phyloP scores from a whole-genome alignment of 2,329 filamentous ascomycete species.

The Trichothecium roseum region DNA sequence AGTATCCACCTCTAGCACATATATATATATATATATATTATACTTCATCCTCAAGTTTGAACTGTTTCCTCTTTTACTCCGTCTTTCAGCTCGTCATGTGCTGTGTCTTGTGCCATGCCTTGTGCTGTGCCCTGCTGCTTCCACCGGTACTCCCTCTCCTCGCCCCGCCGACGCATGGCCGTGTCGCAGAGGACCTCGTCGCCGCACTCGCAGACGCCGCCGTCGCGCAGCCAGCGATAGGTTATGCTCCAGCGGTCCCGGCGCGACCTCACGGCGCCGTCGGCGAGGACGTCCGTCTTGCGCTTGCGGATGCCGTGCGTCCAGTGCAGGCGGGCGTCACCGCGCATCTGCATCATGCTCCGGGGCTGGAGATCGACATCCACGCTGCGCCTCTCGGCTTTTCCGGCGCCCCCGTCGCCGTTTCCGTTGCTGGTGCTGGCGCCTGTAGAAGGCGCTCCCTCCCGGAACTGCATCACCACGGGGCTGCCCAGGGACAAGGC shows the following conservation, averaged over 20 bases:
- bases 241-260: constrained; percentile 43
- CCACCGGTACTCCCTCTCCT: constrained; percentile 41
- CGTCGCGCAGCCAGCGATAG: constrained; percentile 39
- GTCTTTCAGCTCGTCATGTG: too few relatives aligned
- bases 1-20: too few relatives aligned
- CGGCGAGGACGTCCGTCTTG: constrained; percentile 36
- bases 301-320: constrained; percentile 44
- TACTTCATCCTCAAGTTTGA: too few relatives aligned
- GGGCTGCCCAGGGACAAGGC: constrained; percentile 30
- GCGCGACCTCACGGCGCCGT: constrained; percentile 32
- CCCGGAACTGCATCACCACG: constrained; percentile 32
- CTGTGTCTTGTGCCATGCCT: too few relatives aligned
- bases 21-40: too few relatives aligned
- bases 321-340: constrained; percentile 41
- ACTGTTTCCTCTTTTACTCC: too few relatives aligned
- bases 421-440: not conserved
- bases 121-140: constrained; percentile 21
- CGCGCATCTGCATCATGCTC: constrained; percentile 40
- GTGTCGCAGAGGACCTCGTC: constrained; percentile 39
- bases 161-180: constrained; percentile 31
- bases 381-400: constrained; percentile 10
- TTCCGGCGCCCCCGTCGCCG: not conserved
- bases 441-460: constrained; percentile 7
- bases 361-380: constrained; percentile 37
- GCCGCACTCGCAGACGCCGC: constrained; percentile 38